These are phyloP conservation scores for Pseudogymnoascus sp. DNA, from an alignment of 2,329 filamentous ascomycete genomes.

Conservation along the genomic window DNA sequence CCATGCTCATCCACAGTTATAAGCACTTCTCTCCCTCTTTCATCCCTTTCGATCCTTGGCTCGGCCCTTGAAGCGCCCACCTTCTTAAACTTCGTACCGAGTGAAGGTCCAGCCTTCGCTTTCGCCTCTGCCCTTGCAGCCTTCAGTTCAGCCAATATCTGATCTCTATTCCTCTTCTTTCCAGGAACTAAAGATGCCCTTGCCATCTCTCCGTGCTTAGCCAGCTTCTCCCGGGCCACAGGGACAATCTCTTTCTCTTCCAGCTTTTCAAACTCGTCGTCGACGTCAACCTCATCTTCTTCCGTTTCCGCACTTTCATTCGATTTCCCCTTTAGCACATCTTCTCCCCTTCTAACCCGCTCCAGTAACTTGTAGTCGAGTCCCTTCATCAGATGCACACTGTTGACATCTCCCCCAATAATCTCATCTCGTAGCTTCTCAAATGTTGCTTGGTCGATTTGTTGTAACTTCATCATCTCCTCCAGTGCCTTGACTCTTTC, in stretches of 20 bases:
- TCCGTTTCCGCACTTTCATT: slow-evolving; percentile 19
- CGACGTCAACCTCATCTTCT: slow-evolving; percentile 41
- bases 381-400: slow-evolving; percentile 86
- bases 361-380: slow-evolving; percentile 77
- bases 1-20: slow-evolving; percentile 61
- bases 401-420: slow-evolving; percentile 70
- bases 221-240: slow-evolving; percentile 39
- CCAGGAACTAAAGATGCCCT: slow-evolving; percentile 45
- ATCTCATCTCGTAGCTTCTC: slow-evolving; percentile 69
- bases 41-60: slow-evolving; percentile 53
- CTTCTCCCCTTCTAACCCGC: slow-evolving; percentile 60
- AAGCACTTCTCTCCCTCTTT: slow-evolving; percentile 54
- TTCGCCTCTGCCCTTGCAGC: slow-evolving; percentile 55
- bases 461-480: slow-evolving; percentile 70
- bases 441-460: slow-evolving; percentile 76
- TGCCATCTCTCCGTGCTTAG: slow-evolving; percentile 55
- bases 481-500: slow-evolving; percentile 71
- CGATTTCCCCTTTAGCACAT: slow-evolving; percentile 40
- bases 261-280: slow-evolving; percentile 59
- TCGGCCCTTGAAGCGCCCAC: slow-evolving; percentile 50
- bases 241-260: slow-evolving; percentile 48
- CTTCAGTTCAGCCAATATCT: slow-evolving; percentile 61
- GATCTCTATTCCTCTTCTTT: slow-evolving; percentile 57
- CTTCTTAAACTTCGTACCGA: slow-evolving; percentile 58
- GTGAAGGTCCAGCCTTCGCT: slow-evolving; percentile 38